A percentile compares a stretch with the other conserved stretches of the same genome.
Evolutionary conservation across 2,329 filamentous ascomycete species (phyloP).

Genomic region (Botrytis squamosa): DNA sequence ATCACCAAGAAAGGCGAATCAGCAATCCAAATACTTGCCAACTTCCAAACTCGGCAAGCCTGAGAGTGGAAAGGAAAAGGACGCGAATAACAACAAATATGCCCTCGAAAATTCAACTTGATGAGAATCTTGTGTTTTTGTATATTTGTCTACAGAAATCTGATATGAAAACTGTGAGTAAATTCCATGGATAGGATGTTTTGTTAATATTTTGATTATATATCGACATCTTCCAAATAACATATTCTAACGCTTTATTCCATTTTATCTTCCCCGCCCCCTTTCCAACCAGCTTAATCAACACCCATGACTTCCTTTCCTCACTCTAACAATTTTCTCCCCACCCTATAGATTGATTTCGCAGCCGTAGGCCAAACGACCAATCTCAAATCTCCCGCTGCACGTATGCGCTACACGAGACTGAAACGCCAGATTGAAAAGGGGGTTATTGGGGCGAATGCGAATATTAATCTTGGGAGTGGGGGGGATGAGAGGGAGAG

Average conservation of each 20-base stretch:
- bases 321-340: not conserved
- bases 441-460: slow-evolving; percentile 35
- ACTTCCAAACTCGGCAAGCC: not conserved
- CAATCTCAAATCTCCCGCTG: slow-evolving; percentile 41
- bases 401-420: slow-evolving; percentile 43
- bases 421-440: slow-evolving; percentile 38
- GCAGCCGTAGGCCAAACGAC: slow-evolving; percentile 39
- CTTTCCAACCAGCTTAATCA: not conserved
- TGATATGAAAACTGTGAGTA: slow-evolving; percentile 41
- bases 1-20: not conserved
- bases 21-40: not conserved
- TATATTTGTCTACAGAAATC: slow-evolving; percentile 44
- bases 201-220: not conserved
- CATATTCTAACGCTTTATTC: not conserved
- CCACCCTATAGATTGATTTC: slow-evolving; percentile 42
- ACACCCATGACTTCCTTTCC: not conserved
- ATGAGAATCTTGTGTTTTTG: slow-evolving; percentile 44
- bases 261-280: not conserved
- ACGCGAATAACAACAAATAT: slow-evolving; percentile 28
- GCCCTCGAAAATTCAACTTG: slow-evolving; percentile 42
- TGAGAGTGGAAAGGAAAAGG: too few relatives aligned
- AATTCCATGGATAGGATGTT: too few relatives aligned
- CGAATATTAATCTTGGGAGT: slow-evolving; percentile 25
- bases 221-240: not conserved
- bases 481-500: slow-evolving; percentile 6